These are phyloP conservation scores for Neophaeococcomyces mojaviensis DNA, from an alignment of 2,329 filamentous ascomycete species.

Conservation along the genomic window DNA sequence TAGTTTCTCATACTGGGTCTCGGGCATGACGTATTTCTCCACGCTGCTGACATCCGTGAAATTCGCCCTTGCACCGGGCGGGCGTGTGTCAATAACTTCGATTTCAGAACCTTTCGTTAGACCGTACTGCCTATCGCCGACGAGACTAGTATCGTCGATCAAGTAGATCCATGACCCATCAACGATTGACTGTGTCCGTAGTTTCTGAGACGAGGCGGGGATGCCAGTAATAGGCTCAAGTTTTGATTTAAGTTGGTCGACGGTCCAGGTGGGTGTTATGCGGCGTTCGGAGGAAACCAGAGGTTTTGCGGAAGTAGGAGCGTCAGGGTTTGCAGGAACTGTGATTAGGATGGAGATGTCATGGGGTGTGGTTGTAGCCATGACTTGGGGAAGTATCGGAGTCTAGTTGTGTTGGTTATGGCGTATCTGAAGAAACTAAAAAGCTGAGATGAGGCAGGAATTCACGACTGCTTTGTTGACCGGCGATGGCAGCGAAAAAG, in stretches of 20 bases:
- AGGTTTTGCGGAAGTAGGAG: slow-evolving; percentile 23
- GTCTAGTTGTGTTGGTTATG: not conserved
- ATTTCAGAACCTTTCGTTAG: slow-evolving; percentile 37
- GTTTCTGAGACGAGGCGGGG: slow-evolving; percentile 67
- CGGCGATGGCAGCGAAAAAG: too few relatives aligned
- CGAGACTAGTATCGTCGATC: slow-evolving; percentile 10
- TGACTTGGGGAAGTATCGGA: not conserved
- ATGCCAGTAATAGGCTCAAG: slow-evolving; percentile 91
- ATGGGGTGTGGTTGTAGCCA: slow-evolving; percentile 25
- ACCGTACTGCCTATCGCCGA: slow-evolving; percentile 22
- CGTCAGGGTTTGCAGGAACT: slow-evolving; percentile 23
- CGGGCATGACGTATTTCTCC: slow-evolving; percentile 84
- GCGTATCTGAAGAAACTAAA: too few relatives aligned
- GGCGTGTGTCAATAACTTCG: slow-evolving; percentile 61
- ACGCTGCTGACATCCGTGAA: slow-evolving; percentile 74
- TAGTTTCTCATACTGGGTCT: slow-evolving; percentile 75
- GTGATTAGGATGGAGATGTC: slow-evolving; percentile 19
- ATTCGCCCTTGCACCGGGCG: slow-evolving; percentile 64
- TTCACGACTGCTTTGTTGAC: too few relatives aligned
- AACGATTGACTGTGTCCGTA: slow-evolving; percentile 55
- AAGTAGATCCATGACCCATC: slow-evolving; percentile 13
- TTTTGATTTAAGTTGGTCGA: slow-evolving; percentile 74
- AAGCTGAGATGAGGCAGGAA: too few relatives aligned
- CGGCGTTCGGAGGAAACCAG: slow-evolving; percentile 70
- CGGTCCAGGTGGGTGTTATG: slow-evolving; percentile 85